These are phyloP conservation scores for Poronia punctata DNA, from an alignment of 495 filamentous ascomycete species.

Conservation along the genomic window DNA sequence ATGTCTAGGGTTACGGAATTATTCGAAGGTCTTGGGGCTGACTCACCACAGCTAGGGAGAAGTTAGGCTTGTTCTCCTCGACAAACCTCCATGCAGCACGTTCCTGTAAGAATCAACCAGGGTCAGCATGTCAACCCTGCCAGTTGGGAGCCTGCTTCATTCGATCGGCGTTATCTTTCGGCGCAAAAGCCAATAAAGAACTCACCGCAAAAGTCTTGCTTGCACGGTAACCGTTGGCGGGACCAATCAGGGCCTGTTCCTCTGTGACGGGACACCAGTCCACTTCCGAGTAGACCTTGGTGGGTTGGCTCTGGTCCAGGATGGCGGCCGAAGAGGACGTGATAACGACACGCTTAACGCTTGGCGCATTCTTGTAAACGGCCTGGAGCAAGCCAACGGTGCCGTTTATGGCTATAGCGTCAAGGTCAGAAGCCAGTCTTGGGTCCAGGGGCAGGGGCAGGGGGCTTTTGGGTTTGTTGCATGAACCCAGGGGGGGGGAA, in stretches of 20 bases:
- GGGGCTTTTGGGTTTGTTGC: no score
- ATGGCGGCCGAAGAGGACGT: slow-evolving; percentile 41
- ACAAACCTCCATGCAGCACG: slow-evolving; percentile 74
- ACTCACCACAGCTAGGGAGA: slow-evolving; percentile 56
- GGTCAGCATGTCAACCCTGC: no score
- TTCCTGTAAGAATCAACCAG: no score
- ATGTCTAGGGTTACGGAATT: no score
- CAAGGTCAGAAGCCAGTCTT: background rate
- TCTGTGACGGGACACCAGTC: slow-evolving; percentile 32
- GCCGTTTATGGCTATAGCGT: slow-evolving; percentile 32
- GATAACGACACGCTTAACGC: slow-evolving; percentile 36
- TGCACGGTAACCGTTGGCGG: slow-evolving; percentile 26
- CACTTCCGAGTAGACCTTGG: slow-evolving; percentile 32
- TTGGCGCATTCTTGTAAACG: slow-evolving; percentile 23
- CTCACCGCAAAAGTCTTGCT: slow-evolving; percentile 20
- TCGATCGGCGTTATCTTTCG: no score
- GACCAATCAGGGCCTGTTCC: slow-evolving; percentile 23
- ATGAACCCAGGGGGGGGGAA: no score
- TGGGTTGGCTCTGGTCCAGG: slow-evolving; percentile 27
- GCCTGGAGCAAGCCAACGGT: slow-evolving; percentile 35
- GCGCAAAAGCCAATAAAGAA: no score
- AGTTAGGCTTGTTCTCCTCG: slow-evolving; percentile 70
- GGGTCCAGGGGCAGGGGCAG: no score
- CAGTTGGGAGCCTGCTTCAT: no score
- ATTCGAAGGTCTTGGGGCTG: no score